Base-by-base conservation (phyloP, 345 rosid species). In the Salix brachista region DNA sequence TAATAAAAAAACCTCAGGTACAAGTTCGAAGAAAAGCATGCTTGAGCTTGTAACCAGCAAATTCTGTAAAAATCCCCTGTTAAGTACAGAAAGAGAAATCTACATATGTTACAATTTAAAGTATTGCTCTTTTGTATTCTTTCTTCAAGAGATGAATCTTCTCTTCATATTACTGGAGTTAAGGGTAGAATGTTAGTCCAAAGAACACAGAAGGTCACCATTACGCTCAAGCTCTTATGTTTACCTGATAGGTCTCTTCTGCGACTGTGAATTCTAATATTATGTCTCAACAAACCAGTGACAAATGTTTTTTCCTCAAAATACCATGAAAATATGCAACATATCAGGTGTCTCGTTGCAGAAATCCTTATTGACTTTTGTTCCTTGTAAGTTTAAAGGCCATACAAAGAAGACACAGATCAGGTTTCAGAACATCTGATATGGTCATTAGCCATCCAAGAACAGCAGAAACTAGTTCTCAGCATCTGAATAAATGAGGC, bases 401-500 rank as follows among this genome's bases (percentile, higher is more conserved):
- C 42, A 41, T 28, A 2, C 21, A 11, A 26, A 39, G 73, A 69
- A 67, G 18, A 52, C 12, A 56, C 4, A 14, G 46, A 23, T 28
- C 36, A 42, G 52, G 39, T 39, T n/a, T 21, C 60, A 46, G 13
- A 71, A 39, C 42, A 52, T 32, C 34, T 42, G 17, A 34, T 65
- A n/a, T 19, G 34, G 26, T 54, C 58, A 39, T 54, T 69, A 34
- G 48, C 58, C 65, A 34, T 37, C 25, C 4, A 16, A 60, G 64
- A 75, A 72, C 32, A 65, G 25, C 41, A 25, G 50, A 74, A 25
- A 37, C 76, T 88, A 79, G 61, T 77, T 28, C 68, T 79, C 81
- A 18, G 70, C 52, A 76, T 84, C 83, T 64, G 73, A 78, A 76
- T 28, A 65, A 80, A 75, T 66, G 54, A 85, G 78, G 71, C 88